Evolutionary conservation across 1,284 basidiomycete genomes (phyloP), one percentile per base, ranked within the genome.

Genomic region (Testicularia cyperi): DNA sequence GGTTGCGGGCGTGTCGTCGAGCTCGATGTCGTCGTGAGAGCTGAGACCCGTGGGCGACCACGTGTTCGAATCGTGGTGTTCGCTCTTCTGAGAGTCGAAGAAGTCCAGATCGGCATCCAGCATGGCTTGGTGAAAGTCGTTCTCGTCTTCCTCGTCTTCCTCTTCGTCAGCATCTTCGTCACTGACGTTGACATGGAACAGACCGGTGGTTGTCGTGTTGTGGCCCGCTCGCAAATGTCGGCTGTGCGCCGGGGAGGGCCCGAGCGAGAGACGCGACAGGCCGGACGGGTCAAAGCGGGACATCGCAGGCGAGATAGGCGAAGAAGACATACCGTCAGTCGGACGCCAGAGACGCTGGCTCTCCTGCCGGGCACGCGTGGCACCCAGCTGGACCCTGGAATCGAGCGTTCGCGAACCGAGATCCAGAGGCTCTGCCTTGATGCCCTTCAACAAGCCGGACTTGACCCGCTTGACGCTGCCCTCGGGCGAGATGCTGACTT

Each of bases 51-150:
- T 23, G 18, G 43, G 39, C 6, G 52, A 31, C 39, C 57, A 57
- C 5, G 35, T 31, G 35, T 46, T 46, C 2, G 18, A 24, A 10
- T 15, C 35, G 13, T 31, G 38, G 9, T 26, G 16, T 15, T 62
- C 58, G 10, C 53, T 29, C 39, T 52, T 44, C 37, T 48, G 52
- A 35, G 42, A 53, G 35, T 45, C 52, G 35, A 69, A 63, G 20
- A 61, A 47, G 43, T 70, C 68, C 30, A 70, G 58, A 43, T 70
- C 65, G 28, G 63, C 65, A 26, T 69, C 58, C 18, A 72, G 62
- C 70, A 72, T 72, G n/a, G 65, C 65, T 32, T 62, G 54, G 41
- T 72, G 70, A 35, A 72, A 72, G 48, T 72, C 70, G 23, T 72
- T 58, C 34, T 72, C 70, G 22, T 72, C 70, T 26, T 65, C 61